Percentiles rank a stretch among this genome's conserved stretches.
These are phyloP conservation scores for Phyllostachys edulis DNA, from an alignment of 176 grass and related monocot species.

Conservation along the genomic window DNA sequence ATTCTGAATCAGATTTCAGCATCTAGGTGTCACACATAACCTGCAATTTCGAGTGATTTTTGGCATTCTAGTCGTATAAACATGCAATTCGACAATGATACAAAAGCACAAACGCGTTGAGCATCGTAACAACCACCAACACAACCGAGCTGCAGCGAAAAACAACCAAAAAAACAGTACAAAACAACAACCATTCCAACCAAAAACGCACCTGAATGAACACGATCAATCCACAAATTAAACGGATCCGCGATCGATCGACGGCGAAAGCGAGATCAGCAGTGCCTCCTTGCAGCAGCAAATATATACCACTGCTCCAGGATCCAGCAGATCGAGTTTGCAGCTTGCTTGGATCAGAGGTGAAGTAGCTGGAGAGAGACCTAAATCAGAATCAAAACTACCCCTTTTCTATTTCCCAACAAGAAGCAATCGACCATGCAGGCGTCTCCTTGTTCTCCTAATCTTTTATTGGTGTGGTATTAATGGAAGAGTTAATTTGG, in stretches of 20 bases:
- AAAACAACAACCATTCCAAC: too few species aligned
- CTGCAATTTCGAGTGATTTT: too few species aligned
- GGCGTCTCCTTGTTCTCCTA: neutral
- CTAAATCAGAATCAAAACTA: slow-evolving; percentile 26
- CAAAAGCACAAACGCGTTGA: too few species aligned
- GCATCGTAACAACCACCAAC: too few species aligned
- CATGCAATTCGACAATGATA: too few species aligned
- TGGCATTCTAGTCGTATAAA: too few species aligned
- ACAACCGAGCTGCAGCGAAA: too few species aligned
- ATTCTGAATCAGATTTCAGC: too few species aligned
- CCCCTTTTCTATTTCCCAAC: slow-evolving; percentile 47
- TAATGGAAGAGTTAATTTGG: slow-evolving; percentile 10
- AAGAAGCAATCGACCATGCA: slow-evolving; percentile 37
- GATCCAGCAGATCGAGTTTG: too few species aligned
- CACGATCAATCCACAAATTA: neutral
- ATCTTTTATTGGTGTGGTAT: slow-evolving; percentile 26
- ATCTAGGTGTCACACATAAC: too few species aligned
- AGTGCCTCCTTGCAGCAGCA: neutral
- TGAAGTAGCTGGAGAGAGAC: neutral
- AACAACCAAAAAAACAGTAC: too few species aligned
- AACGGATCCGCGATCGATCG: neutral
- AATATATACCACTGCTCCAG: neutral
- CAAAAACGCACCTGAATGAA: slow-evolving; percentile 10
- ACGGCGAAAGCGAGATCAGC: neutral
- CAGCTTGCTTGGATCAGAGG: slow-evolving; percentile 11